These are phyloP conservation scores for Mycena capillaripes DNA, from an alignment of 768 basidiomycete species.

Conservation along the genomic window DNA sequence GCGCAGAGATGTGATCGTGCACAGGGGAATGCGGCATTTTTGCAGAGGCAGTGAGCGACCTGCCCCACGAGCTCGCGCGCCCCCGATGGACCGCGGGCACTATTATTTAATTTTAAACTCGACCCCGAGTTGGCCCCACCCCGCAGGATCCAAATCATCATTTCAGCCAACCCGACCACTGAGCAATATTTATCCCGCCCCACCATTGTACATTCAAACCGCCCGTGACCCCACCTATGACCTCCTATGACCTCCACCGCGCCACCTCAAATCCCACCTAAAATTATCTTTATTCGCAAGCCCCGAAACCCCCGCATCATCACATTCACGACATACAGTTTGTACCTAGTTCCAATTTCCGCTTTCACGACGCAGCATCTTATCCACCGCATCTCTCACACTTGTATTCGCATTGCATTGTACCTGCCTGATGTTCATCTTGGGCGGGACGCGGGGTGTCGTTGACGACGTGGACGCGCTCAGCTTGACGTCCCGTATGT, in stretches of 20 bases:
- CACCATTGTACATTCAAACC: too few species aligned
- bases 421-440: too few species aligned
- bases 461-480: too few species aligned
- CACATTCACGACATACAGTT: conserved; percentile 30
- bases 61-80: background rate
- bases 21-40: conserved; percentile 63
- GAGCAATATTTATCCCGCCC: background rate
- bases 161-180: background rate
- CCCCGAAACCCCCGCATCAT: conserved; percentile 12
- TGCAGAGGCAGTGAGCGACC: conserved; percentile 16
- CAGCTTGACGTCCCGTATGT: too few species aligned
- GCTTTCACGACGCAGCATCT: background rate
- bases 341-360: background rate
- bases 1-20: conserved; percentile 73
- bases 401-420: background rate
- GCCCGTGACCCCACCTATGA: background rate
- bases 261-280: background rate
- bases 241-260: background rate
- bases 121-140: background rate
- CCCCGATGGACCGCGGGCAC: background rate
- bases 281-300: conserved; percentile 27
- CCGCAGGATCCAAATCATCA: too few species aligned
- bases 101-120: background rate
- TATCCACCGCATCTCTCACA: too few species aligned
- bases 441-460: too few species aligned